Evolutionary conservation across 2,329 filamentous ascomycete genomes (phyloP).

Genomic region (Tolypocladium capitatum): DNA sequence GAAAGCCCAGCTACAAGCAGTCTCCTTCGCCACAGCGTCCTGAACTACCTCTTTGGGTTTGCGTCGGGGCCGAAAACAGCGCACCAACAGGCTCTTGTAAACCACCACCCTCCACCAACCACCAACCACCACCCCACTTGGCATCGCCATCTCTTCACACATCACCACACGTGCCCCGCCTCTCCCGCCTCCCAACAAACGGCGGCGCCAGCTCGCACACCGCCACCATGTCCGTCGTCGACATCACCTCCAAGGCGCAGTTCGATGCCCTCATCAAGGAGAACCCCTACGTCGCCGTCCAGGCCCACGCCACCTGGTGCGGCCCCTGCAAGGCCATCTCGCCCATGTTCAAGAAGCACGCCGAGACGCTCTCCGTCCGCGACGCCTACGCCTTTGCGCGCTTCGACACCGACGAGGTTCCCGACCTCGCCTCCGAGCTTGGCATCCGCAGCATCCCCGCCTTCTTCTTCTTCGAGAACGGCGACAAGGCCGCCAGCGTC

Average conservation of each 20-base stretch:
- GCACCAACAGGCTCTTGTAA: not conserved
- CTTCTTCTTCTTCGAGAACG: conserved; percentile 46
- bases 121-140: not conserved
- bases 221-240: conserved; percentile 15
- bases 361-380: conserved; percentile 21
- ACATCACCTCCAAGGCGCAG: conserved; percentile 28
- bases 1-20: no score
- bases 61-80: not conserved
- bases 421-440: conserved; percentile 35
- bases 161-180: not conserved
- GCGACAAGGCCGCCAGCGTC: conserved; percentile 31
- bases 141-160: not conserved
- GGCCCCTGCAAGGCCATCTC: conserved; percentile 47
- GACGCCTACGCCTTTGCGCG: conserved; percentile 40
- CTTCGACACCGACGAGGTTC: conserved; percentile 43
- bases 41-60: no score
- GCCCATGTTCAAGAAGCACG: conserved; percentile 37
- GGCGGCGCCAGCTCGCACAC: not conserved
- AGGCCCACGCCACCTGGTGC: conserved; percentile 49
- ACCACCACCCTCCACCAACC: no score
- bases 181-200: not conserved
- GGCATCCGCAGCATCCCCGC: conserved; percentile 43
- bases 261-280: conserved; percentile 34
- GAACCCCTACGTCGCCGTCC: conserved; percentile 38
- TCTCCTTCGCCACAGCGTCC: no score